These are phyloP conservation scores for Kregervanrija fluxuum DNA, from an alignment of 805 yeast species.

Conservation along the genomic window DNA sequence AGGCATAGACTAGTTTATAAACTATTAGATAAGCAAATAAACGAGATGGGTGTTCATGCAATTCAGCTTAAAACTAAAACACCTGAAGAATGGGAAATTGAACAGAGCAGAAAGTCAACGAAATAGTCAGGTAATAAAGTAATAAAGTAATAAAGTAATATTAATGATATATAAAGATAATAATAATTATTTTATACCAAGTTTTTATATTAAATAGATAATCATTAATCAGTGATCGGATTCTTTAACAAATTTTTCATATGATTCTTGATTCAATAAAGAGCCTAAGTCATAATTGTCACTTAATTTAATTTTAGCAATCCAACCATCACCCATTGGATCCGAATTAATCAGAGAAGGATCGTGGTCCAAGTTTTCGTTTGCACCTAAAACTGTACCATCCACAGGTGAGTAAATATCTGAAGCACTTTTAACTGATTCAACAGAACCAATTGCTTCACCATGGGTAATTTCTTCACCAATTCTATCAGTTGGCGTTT, in stretches of 20 bases:
- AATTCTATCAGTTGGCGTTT: constrained; percentile 52
- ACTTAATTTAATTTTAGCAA: constrained; percentile 63
- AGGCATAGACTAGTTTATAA: constrained; percentile 75
- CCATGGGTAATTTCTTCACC: constrained; percentile 46
- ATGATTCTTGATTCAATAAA: constrained; percentile 47
- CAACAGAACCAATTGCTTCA: constrained; percentile 87
- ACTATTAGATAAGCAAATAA: constrained; percentile 65
- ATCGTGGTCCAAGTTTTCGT: constrained; percentile 52
- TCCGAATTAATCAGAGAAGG: constrained; percentile 81
- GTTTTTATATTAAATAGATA: neutral
- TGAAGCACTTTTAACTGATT: constrained; percentile 88
- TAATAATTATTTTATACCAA: neutral
- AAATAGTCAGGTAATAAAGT: neutral
- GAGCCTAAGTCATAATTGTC: constrained; percentile 31
- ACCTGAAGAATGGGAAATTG: constrained; percentile 40
- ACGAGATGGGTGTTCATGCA: constrained; percentile 74
- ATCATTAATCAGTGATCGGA: constrained; percentile 29
- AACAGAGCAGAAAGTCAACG: constrained; percentile 2
- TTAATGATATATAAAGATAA: neutral
- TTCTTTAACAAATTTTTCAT: constrained; percentile 51
- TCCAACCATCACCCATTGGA: constrained; percentile 94
- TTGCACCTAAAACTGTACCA: constrained; percentile 70
- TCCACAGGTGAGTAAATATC: constrained; percentile 86
- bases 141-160: neutral
- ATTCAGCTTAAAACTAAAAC: constrained; percentile 81